These are phyloP conservation scores for Glycine latifolia DNA, from an alignment of 306 rosid genomes.

Conservation along the genomic window DNA sequence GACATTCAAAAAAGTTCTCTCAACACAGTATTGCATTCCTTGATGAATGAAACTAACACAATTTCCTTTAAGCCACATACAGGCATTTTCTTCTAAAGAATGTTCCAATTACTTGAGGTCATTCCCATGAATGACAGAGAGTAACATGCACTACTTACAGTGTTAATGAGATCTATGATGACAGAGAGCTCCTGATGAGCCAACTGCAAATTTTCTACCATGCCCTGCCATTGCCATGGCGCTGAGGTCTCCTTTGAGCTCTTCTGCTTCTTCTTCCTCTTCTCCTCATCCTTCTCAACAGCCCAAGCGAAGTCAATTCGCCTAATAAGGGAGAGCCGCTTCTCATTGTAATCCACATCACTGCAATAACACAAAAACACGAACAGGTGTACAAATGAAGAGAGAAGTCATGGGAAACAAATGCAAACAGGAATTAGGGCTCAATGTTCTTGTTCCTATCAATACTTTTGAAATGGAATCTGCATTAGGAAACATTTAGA, in stretches of 20 bases:
- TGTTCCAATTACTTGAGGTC: constrained; percentile 3
- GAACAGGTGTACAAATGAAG: not conserved
- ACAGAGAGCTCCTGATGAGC: constrained; percentile 95
- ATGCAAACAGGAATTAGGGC: not conserved
- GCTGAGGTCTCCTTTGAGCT: constrained; percentile 76
- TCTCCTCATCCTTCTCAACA: constrained; percentile 79
- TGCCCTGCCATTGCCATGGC: constrained; percentile 89
- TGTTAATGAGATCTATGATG: constrained; percentile 85
- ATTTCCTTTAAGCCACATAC: not conserved
- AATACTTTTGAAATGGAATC: not conserved
- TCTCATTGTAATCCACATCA: constrained; percentile 84
- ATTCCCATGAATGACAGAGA: constrained; percentile 12
- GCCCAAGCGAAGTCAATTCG: constrained; percentile 95
- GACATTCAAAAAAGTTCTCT: constrained; percentile 29
- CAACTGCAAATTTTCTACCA: constrained; percentile 84
- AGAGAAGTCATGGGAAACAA: not conserved
- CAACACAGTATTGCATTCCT: constrained; percentile 10
- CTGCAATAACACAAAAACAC: constrained; percentile 49
- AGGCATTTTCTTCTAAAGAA: constrained; percentile 6
- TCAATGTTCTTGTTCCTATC: not conserved
- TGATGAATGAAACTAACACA: constrained; percentile 6
- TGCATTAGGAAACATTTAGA: constrained; percentile 1
- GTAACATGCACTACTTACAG: constrained; percentile 60
- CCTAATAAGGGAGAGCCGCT: constrained; percentile 74
- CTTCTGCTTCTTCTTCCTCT: constrained; percentile 70